phyloP scores from a whole-genome alignment of 495 filamentous ascomycete genomes.

The Aspergillus cristatus region DNA sequence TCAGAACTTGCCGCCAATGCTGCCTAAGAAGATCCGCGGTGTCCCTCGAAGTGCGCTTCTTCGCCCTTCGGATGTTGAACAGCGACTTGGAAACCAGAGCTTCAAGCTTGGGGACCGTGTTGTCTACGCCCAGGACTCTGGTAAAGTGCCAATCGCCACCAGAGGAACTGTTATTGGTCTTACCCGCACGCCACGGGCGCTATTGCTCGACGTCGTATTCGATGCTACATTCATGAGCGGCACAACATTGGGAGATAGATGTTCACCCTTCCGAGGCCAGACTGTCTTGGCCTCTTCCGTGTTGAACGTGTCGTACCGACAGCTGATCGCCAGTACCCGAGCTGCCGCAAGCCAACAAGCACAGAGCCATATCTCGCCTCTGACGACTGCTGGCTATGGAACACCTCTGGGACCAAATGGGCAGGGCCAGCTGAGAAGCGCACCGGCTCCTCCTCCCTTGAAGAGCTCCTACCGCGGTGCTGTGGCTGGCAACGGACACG shows the following conservation, averaged over 20 bases:
- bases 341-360: conserved; percentile 54
- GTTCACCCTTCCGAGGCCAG: conserved; percentile 92
- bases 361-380: conserved; percentile 38
- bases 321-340: conserved; percentile 67
- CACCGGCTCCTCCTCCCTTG: conserved; percentile 57
- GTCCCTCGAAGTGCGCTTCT: conserved; percentile 82
- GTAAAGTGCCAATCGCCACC: conserved; percentile 88
- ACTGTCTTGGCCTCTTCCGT: conserved; percentile 77
- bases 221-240: conserved; percentile 95
- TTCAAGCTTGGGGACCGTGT: conserved; percentile 86
- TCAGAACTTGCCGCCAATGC: conserved; percentile 42
- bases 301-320: conserved; percentile 75
- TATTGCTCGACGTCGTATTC: conserved; percentile 85
- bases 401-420: conserved; percentile 44
- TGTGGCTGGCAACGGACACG: conserved; percentile 32
- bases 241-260: conserved; percentile 77
- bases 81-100: conserved; percentile 73
- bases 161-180: conserved; percentile 89
- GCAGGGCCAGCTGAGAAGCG: conserved; percentile 61
- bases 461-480: conserved; percentile 65
- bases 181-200: conserved; percentile 70
- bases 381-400: conserved; percentile 54
- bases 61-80: conserved; percentile 85
- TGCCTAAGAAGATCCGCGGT: conserved; percentile 50
- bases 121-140: conserved; percentile 85